Evolutionary conservation across 345 rosid genomes (phyloP), one percentile per base, ranked within the genome.

Genomic region (Arabis hirsuta): DNA sequence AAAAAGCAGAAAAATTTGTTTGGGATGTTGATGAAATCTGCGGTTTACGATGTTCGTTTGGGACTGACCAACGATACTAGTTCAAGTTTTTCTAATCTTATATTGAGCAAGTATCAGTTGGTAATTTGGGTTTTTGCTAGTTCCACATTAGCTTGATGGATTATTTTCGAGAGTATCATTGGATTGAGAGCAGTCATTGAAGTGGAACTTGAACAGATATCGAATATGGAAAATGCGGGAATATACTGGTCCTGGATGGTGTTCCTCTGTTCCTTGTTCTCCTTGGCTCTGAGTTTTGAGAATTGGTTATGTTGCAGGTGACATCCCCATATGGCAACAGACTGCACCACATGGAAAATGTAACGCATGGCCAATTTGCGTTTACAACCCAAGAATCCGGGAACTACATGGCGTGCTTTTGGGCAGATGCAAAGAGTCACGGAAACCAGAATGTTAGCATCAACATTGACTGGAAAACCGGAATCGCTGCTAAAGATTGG

Each of bases 401-500:
- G 7, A 85, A 76, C 79, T 84, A 91, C 80, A 65, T 83, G 61
- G 96, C 97, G 1, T 95, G 99, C 83, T 91, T 95, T 75, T 84
- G 88, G 96, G 55, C 73, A 46, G 91, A 84, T 41, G 66, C 65
- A 13, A 53, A 46, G 36, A 62, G 60, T 62, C 70, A 76, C 32
- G 79, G 71, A 4, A 76, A 76, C 71, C 42, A 47, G 65, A 55
- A 68, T 12, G 72, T 76, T 50, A 73, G 57, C 81, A 74, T 50
- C 82, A 76, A 72, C 80, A 71, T 95, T 44, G 96, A 95, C 45
- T 95, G 97, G 99, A 91, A 78, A 82, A 86, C 76, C 38, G 99
- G 99, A 47, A 83, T 95, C 32, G 88, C 93, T n/a, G 92, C 99
- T 6, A 91, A 90, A 81, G 96, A 95, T 79, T 95, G 99, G 99